Evolutionary conservation across 129 eudicot species (phyloP).

Genomic region (Solidago caesia): DNA sequence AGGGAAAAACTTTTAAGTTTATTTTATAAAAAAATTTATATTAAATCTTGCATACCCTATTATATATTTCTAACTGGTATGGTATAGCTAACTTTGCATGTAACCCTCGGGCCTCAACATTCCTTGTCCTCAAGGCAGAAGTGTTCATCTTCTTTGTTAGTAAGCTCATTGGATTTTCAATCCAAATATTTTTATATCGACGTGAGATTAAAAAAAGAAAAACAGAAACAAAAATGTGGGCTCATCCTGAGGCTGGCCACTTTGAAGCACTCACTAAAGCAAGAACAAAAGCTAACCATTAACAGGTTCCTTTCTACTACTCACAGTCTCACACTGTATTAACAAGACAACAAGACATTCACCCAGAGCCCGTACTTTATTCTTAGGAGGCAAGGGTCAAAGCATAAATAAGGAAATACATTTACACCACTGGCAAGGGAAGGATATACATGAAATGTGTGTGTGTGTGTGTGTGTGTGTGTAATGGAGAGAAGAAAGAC

Average conservation of each 20-base stretch:
- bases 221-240: no score
- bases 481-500: not conserved
- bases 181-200: no score
- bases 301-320: conserved; percentile 7
- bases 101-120: no score
- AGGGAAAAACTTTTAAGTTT: no score
- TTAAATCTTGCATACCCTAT: no score
- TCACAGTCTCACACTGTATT: not conserved
- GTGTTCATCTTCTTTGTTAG: no score
- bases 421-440: conserved; percentile 25
- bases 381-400: conserved; percentile 3
- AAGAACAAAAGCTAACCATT: conserved; percentile 13
- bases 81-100: no score
- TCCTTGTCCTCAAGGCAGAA: no score
- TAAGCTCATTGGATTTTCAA: no score
- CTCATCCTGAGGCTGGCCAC: not conserved
- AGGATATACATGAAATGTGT: conserved; percentile 25
- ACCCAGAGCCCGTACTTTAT: conserved; percentile 5
- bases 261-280: not conserved
- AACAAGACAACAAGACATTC: not conserved
- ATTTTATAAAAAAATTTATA: no score
- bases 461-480: not conserved
- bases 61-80: no score
- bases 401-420: conserved; percentile 21
- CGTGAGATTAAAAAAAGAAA: no score